Base-by-base conservation (phyloP, 352 stramenopile genomes). In the Pythium sukuiense region DNA sequence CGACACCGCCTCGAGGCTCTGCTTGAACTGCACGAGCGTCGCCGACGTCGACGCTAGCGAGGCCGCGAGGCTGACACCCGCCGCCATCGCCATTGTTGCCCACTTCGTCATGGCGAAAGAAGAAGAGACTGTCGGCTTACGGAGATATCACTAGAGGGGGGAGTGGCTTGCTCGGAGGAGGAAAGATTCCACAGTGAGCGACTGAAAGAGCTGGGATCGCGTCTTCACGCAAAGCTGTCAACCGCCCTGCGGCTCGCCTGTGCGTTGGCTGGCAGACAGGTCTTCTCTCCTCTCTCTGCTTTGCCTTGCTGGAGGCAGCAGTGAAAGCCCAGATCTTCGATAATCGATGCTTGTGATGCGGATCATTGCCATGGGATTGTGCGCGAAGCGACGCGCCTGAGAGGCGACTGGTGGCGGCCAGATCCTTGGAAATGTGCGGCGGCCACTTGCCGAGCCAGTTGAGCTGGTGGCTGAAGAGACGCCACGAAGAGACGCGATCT, bases 11-110 rank as follows among this genome's bases (percentile, higher is more conserved):
- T 63, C 43, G 55, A 76, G 41, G 13, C 59, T 55, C 6, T 71
- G 26, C 50, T 75, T 75, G 53, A 74, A 72, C 35, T 70, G 50
- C n/a, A 74, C 66, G n/a, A 66, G 12, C 37, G 45, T 50, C 30
- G 45, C 72, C 16, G 59, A 45, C 13, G 58, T 53, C 33, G n/a
- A 20, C 1, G 45, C n/a, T 18, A 67, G 11, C n/a, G 60, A 52
- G 30, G 53, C 59, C 48, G 54, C 26, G 20, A 65, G 54, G 6
- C 46, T 41, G 20, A 71, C 24, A n/a, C 64, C 50, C 6, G 69
- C 26, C 18, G 29, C 66, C 0, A 48, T 49, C 5, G 62, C 43
- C 26, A 60, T 61, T 56, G 63, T 70, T 49, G 67, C 60, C 54
- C 59, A 33, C 6, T 39, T 2, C 27, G 62, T 61, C 50, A 49